A percentile compares a stretch with the other conserved stretches of the same genome.
phyloP scores from a whole-genome alignment of 305 asterid genomes.

The Euphrasia arctica region DNA sequence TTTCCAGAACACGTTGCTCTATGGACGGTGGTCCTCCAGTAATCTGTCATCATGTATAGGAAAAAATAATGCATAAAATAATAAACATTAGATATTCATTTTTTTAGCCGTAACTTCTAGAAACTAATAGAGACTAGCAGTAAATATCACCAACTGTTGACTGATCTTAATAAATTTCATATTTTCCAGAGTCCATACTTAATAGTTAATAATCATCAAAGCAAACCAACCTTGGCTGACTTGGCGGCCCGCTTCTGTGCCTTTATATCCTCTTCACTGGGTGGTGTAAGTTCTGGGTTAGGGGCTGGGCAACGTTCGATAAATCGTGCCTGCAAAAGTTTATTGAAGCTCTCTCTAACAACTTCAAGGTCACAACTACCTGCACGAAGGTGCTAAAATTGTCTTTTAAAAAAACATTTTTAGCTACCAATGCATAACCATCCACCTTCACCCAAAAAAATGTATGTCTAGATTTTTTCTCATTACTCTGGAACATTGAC shows the following conservation, averaged over 20 bases:
- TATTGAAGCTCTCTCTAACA: conserved; percentile 47
- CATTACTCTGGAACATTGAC: not conserved
- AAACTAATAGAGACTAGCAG: conserved; percentile 4
- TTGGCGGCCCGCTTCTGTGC: conserved; percentile 53
- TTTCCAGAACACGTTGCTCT: conserved; percentile 70
- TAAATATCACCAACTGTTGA: not conserved
- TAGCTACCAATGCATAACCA: not conserved
- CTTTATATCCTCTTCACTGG: conserved; percentile 47
- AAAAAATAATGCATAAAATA: conserved; percentile 6
- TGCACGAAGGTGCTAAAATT: conserved; percentile 31
- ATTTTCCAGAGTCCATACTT: conserved; percentile 3
- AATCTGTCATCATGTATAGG: conserved; percentile 34
- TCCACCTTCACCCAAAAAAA: not conserved
- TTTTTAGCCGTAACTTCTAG: not conserved
- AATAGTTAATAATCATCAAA: conserved; percentile 12
- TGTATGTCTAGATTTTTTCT: not conserved
- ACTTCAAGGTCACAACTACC: conserved; percentile 43
- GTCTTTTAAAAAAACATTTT: not conserved
- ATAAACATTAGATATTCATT: conserved; percentile 8
- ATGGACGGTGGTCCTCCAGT: conserved; percentile 32
- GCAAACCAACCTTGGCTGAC: conserved; percentile 50
- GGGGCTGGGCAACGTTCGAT: conserved; percentile 92
- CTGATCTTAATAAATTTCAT: conserved; percentile 7
- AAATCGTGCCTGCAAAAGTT: conserved; percentile 60
- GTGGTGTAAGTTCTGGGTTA: conserved; percentile 67